Percentiles rank a stretch among this genome's conserved stretches.
These are phyloP conservation scores for Aspergillus thermomutatus DNA, from an alignment of 2,329 filamentous ascomycete species.

Conservation along the genomic window DNA sequence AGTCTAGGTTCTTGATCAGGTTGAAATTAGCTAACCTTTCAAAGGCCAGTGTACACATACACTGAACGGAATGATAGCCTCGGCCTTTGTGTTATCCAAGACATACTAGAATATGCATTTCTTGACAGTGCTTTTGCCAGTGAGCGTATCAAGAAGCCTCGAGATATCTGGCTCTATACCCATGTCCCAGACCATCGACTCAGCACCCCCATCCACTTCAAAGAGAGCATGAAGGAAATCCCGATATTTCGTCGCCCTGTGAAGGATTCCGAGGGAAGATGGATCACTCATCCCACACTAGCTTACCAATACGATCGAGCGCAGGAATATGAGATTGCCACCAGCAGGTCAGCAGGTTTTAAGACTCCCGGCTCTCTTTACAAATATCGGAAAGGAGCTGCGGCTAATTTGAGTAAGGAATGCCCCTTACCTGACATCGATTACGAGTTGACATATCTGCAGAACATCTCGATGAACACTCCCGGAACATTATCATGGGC, in stretches of 20 bases:
- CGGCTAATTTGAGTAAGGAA: conserved; percentile 11
- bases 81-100: conserved; percentile 17
- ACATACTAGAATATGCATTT: conserved; percentile 23
- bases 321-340: conserved; percentile 7
- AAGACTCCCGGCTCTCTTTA: conserved; percentile 12
- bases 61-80: conserved; percentile 18
- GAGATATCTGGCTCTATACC: conserved; percentile 19
- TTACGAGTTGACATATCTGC: conserved; percentile 1
- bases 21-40: conserved; percentile 7
- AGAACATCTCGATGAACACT: conserved; percentile 12
- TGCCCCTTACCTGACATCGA: background rate
- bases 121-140: conserved; percentile 20
- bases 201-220: conserved; percentile 22
- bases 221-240: conserved; percentile 14
- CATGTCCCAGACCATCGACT: conserved; percentile 17
- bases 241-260: conserved; percentile 13
- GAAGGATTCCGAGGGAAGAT: conserved; percentile 3
- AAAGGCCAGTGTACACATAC: conserved; percentile 13
- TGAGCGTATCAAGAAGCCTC: conserved; percentile 15
- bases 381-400: conserved; percentile 20
- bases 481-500: conserved; percentile 11
- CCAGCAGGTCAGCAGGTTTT: conserved; percentile 10
- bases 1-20: background rate
- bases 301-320: conserved; percentile 9
- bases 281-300: conserved; percentile 10